Conservation (phyloP, 345 rosid genomes). For the Clarkia xantiana region DNA sequence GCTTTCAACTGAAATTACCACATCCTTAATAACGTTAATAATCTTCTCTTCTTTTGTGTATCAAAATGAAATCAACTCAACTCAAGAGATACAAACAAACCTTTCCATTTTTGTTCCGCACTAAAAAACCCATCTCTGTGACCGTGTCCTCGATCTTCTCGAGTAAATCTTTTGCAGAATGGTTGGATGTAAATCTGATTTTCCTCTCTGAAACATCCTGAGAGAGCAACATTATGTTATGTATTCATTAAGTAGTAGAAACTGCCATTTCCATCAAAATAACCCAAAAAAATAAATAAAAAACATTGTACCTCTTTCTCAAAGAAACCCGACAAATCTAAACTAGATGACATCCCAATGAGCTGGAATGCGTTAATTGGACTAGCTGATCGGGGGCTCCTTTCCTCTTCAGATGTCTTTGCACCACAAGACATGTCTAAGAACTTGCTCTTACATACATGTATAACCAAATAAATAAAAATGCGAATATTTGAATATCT, state of each 20-base stretch:
- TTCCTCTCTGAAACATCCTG: slow-evolving; percentile 88
- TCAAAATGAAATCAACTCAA: slow-evolving; percentile 1
- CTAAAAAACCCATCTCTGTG: slow-evolving; percentile 75
- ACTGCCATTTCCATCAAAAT: too few relatives aligned
- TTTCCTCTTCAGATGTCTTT: slow-evolving; percentile 39
- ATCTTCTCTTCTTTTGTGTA: slow-evolving; percentile 3
- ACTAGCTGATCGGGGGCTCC: slow-evolving; percentile 38
- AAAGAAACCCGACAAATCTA: slow-evolving; percentile 88
- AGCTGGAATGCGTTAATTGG: slow-evolving; percentile 79
- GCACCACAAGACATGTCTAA: slow-evolving; percentile 4
- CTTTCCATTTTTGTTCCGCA: slow-evolving; percentile 66
- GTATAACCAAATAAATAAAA: too few relatives aligned
- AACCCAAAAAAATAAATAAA: too few relatives aligned
- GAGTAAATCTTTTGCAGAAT: slow-evolving; percentile 50
- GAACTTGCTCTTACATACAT: too few relatives aligned
- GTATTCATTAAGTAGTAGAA: too few relatives aligned
- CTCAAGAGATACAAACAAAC: slow-evolving; percentile 22
- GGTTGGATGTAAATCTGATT: slow-evolving; percentile 79
- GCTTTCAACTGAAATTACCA: slow-evolving; percentile 41
- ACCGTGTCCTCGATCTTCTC: slow-evolving; percentile 56
- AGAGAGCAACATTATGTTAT: background rate
- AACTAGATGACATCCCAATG: slow-evolving; percentile 95
- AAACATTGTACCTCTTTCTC: slow-evolving; percentile 58
- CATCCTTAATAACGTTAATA: background rate
- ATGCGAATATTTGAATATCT: background rate